Conservation (phyloP, 495 filamentous ascomycete species). For the Neurospora sp. region DNA sequence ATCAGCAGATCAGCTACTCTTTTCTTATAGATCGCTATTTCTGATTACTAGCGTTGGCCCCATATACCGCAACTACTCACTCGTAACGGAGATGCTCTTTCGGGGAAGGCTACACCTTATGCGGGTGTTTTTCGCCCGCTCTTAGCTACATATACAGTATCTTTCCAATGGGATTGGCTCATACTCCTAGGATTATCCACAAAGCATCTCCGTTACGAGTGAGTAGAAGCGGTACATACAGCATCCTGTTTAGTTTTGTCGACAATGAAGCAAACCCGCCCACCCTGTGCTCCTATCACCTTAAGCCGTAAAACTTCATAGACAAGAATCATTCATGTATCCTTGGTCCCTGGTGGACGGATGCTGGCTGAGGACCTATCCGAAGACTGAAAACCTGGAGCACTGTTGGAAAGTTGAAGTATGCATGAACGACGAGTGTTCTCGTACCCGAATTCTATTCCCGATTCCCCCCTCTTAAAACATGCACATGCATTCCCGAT, state of each 20-base stretch:
- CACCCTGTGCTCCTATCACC: background rate
- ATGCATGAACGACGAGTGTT: background rate
- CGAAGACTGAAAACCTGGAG: background rate
- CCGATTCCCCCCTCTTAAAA: background rate
- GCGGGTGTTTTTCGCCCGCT: too few relatives aligned
- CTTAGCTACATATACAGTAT: too few relatives aligned
- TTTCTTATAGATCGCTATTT: background rate
- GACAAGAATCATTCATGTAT: background rate
- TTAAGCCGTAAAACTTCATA: background rate
- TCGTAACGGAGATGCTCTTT: too few relatives aligned
- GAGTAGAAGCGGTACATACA: background rate
- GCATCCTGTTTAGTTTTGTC: background rate
- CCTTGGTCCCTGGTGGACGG: background rate
- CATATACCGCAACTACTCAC: background rate
- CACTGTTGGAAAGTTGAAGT: background rate
- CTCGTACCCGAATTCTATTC: background rate
- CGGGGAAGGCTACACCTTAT: too few relatives aligned
- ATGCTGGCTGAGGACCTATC: background rate
- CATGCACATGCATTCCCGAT: background rate
- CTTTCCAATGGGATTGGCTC: too few relatives aligned
- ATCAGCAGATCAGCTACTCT: background rate
- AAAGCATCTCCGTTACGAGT: too few relatives aligned
- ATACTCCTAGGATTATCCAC: too few relatives aligned
- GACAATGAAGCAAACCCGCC: background rate
- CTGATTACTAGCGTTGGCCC: background rate